phyloP scores from a whole-genome alignment of 371 early-diverging fungal genomes.

The Rhizopus arrhizus region DNA sequence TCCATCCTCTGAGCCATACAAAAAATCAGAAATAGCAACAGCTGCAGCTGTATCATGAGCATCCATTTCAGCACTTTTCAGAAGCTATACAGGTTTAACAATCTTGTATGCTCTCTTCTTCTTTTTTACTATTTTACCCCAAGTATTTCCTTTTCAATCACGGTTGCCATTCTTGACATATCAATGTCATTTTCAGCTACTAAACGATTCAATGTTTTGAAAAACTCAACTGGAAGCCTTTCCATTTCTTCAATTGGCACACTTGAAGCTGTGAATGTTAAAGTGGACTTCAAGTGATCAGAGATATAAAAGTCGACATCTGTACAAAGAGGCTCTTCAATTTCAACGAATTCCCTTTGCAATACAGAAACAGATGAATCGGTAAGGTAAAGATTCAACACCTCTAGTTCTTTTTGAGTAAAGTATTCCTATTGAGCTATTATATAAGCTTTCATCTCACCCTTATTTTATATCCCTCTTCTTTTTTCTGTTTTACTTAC shows the following conservation, averaged over 20 bases:
- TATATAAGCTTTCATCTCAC: too few relatives aligned
- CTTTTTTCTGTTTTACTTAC: slow-evolving; percentile 34
- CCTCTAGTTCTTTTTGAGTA: slow-evolving; percentile 50
- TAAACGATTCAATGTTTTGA: slow-evolving; percentile 50
- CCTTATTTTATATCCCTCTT: not conserved
- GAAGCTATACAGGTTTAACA: slow-evolving; percentile 17
- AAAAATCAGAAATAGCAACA: slow-evolving; percentile 56
- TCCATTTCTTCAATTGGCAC: slow-evolving; percentile 70
- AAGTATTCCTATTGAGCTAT: slow-evolving; percentile 36
- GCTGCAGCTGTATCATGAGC: slow-evolving; percentile 51
- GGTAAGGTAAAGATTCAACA: slow-evolving; percentile 57
- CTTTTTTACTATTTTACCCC: slow-evolving; percentile 36
- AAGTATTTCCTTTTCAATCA: slow-evolving; percentile 63
- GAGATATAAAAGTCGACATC: slow-evolving; percentile 60
- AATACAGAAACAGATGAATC: slow-evolving; percentile 69
- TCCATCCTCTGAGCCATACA: slow-evolving; percentile 65
- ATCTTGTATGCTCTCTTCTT: not conserved
- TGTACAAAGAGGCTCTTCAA: slow-evolving; percentile 69
- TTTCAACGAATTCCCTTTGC: slow-evolving; percentile 71
- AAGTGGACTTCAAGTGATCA: slow-evolving; percentile 58
- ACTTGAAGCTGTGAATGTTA: slow-evolving; percentile 57
- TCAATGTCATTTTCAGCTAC: slow-evolving; percentile 62
- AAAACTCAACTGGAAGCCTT: slow-evolving; percentile 48
- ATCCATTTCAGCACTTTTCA: slow-evolving; percentile 51
- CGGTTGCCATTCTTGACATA: slow-evolving; percentile 63